Evolutionary conservation across 164 flowering plant genomes (phyloP).

Genomic region (Akebia trifoliata): DNA sequence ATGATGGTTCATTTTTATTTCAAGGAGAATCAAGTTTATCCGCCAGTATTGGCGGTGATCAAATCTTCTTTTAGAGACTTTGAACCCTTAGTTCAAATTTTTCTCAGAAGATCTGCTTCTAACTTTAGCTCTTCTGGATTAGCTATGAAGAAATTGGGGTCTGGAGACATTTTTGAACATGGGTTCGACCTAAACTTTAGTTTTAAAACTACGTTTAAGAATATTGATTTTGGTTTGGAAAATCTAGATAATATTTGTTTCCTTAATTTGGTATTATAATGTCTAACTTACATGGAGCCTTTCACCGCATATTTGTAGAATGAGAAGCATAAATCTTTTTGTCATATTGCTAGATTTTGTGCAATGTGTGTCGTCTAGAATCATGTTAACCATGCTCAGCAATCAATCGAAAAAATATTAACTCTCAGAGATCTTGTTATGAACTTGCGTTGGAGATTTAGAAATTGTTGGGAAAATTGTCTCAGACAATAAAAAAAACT

Average conservation of each 20-base stretch:
- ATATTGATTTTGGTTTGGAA: conserved; percentile 87
- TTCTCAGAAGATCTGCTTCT: conserved; percentile 2
- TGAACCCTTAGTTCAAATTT: conserved; percentile 44
- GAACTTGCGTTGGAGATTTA: conserved; percentile 91
- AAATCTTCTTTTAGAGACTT: conserved; percentile 57
- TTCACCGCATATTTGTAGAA: conserved; percentile 87
- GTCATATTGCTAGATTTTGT: conserved; percentile 93
- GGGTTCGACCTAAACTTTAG: conserved; percentile 71
- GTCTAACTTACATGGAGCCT: conserved; percentile 95
- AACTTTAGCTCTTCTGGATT: background rate
- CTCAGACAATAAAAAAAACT: too few species aligned
- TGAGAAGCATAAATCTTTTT: conserved; percentile 83
- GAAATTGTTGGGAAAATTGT: too few species aligned
- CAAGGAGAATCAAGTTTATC: conserved; percentile 52
- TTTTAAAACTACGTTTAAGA: conserved; percentile 48
- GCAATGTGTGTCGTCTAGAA: conserved; percentile 94
- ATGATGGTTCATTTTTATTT: conserved; percentile 11
- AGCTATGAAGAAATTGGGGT: conserved; percentile 31
- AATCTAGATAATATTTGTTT: conserved; percentile 96
- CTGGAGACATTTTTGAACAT: conserved; percentile 24
- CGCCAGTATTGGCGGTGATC: conserved; percentile 20
- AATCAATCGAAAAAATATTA: conserved; percentile 75
- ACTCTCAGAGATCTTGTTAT: conserved; percentile 84
- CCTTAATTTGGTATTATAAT: conserved; percentile 90
- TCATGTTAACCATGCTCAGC: conserved; percentile 84